Percentiles rank a stretch among this genome's conserved stretches.
phyloP scores from a whole-genome alignment of 805 yeast species.

The Pichia thaimueangensis region DNA sequence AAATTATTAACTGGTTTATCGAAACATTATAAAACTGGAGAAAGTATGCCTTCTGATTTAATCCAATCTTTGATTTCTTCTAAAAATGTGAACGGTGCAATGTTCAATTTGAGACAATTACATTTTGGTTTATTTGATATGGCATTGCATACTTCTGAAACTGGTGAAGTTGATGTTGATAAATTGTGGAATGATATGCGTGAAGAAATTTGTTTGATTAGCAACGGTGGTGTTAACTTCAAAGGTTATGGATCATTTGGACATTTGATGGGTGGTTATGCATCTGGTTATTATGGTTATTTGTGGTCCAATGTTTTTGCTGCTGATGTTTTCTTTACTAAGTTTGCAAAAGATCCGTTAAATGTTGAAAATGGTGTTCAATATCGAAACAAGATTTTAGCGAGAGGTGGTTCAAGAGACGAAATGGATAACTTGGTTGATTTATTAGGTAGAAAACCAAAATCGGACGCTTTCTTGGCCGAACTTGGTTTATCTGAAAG shows the following conservation, averaged over 20 bases:
- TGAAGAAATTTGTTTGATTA: conserved; percentile 52
- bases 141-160: conserved; percentile 49
- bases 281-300: conserved; percentile 82
- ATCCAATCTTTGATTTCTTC: conserved; percentile 53
- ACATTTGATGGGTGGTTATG: conserved; percentile 80
- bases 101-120: conserved; percentile 66
- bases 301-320: conserved; percentile 84
- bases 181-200: conserved; percentile 61
- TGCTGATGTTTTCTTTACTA: conserved; percentile 69
- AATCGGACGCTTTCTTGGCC: conserved; percentile 60
- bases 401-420: conserved; percentile 69
- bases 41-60: conserved; percentile 49
- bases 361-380: conserved; percentile 51
- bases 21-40: conserved; percentile 54
- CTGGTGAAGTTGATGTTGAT: conserved; percentile 45
- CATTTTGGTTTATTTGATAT: conserved; percentile 77
- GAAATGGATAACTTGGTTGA: conserved; percentile 58
- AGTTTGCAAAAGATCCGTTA: conserved; percentile 64
- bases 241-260: conserved; percentile 73
- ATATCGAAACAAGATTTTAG: conserved; percentile 65
- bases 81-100: conserved; percentile 72
- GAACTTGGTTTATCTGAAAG: conserved; percentile 49
- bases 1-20: conserved; percentile 53
- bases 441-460: conserved; percentile 71
- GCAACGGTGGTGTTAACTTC: conserved; percentile 48